Evolutionary conservation across 2,329 filamentous ascomycete genomes (phyloP).

Genomic region (Verticillium longisporum): DNA sequence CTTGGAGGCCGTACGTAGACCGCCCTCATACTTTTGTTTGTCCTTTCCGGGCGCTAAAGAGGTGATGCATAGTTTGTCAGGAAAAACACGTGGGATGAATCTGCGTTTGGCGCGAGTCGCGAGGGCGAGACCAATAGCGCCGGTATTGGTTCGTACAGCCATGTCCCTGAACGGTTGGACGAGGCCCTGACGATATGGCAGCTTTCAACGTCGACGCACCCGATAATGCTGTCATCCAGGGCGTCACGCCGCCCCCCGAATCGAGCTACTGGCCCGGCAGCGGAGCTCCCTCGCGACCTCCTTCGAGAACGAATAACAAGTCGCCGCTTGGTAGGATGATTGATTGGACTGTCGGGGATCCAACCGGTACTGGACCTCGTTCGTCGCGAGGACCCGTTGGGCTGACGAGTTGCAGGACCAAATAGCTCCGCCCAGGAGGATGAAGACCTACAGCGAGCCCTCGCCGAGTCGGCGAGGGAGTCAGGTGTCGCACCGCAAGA

Average conservation of each 20-base stretch:
- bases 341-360: conserved; percentile 37
- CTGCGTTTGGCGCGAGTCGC: conserved; percentile 42
- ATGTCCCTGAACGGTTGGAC: not conserved
- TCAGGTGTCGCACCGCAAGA: conserved; percentile 35
- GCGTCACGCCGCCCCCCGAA: conserved; percentile 31
- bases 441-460: conserved; percentile 47
- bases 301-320: conserved; percentile 50
- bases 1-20: conserved; percentile 21
- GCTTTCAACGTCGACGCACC: conserved; percentile 52
- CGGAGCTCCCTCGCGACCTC: conserved; percentile 52
- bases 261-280: conserved; percentile 25
- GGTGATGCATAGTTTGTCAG: conserved; percentile 30
- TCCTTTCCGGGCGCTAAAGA: conserved; percentile 1
- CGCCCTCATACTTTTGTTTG: conserved; percentile 9
- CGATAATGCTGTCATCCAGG: conserved; percentile 34
- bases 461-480: conserved; percentile 48
- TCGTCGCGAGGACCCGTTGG: not conserved
- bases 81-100: conserved; percentile 51
- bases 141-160: conserved; percentile 33
- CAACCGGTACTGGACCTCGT: conserved; percentile 26
- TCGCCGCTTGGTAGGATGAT: conserved; percentile 49
- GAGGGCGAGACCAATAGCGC: conserved; percentile 39
- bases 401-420: not conserved
- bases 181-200: conserved; percentile 15
- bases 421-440: conserved; percentile 38